These are phyloP conservation scores for Glycine latifolia DNA, from an alignment of 306 rosid genomes.

Conservation along the genomic window DNA sequence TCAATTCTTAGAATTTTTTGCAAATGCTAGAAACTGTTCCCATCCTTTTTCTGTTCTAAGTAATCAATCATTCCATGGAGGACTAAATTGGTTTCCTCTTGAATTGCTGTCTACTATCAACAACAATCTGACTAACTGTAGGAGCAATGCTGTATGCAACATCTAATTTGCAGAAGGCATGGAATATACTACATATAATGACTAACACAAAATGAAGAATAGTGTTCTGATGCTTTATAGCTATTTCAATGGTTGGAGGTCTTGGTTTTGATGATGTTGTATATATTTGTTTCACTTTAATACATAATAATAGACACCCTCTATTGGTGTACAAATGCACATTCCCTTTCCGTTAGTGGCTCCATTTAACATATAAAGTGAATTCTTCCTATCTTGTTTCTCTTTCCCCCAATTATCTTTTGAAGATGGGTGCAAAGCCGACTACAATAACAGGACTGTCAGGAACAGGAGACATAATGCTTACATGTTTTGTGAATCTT, in stretches of 20 bases:
- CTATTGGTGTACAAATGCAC: not conserved
- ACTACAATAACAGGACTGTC: slow-evolving; percentile 91
- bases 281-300: not conserved
- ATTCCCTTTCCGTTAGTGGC: not conserved
- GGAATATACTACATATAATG: not conserved
- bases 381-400: slow-evolving; percentile 14
- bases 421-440: slow-evolving; percentile 95
- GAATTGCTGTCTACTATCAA: not conserved
- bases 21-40: not conserved
- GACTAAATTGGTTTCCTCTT: not conserved
- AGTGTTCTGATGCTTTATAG: slow-evolving; percentile 15
- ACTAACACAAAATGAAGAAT: not conserved
- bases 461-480: slow-evolving; percentile 96
- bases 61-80: not conserved
- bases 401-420: slow-evolving; percentile 40
- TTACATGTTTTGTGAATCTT: slow-evolving; percentile 89
- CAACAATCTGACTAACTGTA: slow-evolving; percentile 8
- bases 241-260: not conserved
- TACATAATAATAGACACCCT: slow-evolving; percentile 21
- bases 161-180: slow-evolving; percentile 4
- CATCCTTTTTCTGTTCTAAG: not conserved
- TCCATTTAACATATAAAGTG: not conserved
- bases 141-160: slow-evolving; percentile 28
- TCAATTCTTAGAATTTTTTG: slow-evolving; percentile 16
- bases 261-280: not conserved